Evolutionary conservation across 2,329 filamentous ascomycete species (phyloP), one percentile per base, ranked within the genome.

Genomic region (Emmonsiellopsis sp.): DNA sequence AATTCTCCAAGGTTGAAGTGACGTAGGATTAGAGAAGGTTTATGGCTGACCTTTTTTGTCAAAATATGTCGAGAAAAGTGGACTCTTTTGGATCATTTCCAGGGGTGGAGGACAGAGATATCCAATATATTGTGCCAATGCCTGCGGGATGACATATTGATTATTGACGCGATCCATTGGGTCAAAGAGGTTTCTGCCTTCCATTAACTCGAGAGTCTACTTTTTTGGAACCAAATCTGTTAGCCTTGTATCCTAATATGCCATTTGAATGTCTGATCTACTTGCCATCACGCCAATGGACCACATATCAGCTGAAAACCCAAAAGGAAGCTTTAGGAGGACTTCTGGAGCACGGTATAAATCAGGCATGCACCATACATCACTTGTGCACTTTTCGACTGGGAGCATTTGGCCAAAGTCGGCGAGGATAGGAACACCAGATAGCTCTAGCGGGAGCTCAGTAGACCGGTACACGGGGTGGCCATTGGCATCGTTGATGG

Each of bases 331-430:
- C 8, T 58, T 59, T n/a, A 65, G 32, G n/a, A 67, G 61, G 3
- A 67, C 59, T 53, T 67, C 65, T 9, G 65, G 66, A 7, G 65
- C 62, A 7, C 63, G 54, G 54, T 67, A 68, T 11, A 66, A 54
- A 5, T 59, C 58, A 3, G 65, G 64, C 60, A 62, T 62, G 30
- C 55, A 43, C 41, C 41, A 43, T 15, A 8, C 41, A 16, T 51
- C 51, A 34, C 7, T 15, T 8, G 7, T 15, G 7, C 41, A 7
- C n/a, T 43, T 15, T 43, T 43, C 7, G 41, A n/a, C 7, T n/a
- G 7, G 7, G 7, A 7, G 16, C 41, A 43, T 43, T 15, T 43
- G 41, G n/a, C 41, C 7, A 15, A 43, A 43, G 15, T 43, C 41
- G 7, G 41, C n/a, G 41, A 43, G n/a, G 13, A 43, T 43, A 43